Evolutionary conservation across 148 eudicot genomes (phyloP), one percentile per base, ranked within the genome.

Genomic region (Drosera capensis): DNA sequence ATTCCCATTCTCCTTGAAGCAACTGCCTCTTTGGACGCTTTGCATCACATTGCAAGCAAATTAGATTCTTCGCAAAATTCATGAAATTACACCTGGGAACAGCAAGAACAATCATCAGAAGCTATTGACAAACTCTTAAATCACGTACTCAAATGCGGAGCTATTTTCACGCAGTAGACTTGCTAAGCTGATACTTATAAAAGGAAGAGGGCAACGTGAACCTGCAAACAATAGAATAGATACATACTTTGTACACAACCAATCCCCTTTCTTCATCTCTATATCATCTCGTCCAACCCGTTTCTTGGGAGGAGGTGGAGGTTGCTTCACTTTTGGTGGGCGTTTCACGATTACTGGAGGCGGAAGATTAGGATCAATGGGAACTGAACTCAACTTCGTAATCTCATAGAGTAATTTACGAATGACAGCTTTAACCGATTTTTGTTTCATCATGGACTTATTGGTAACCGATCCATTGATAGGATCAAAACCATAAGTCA

Each of bases 1-100:
- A 90, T 65, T 90, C 97, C 97, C 97, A 90, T 75, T 90, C 97
- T 64, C 97, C 97, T 17, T 94, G 97, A 75, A 80, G 97, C 68
- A 90, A 68, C 71, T 90, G 79, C 57, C 95, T 71, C 71, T 90
- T 78, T 31, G 97, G 97, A 52, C 95, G 97, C 40, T 71, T 84
- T 40, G 82, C 92, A 80, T 90, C 97, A 71, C 97, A 90, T 58
- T 90, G 95, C 54, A 84, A 64, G 67, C 97, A 90, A n/a, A 80
- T 71, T 0, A 64, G 40, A 62, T 90, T 90, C 77, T 83, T 90
- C 2, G 97, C 97, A 60, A 90, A 90, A 56, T 90, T 90, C 95
- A 90, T 72, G 78, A 90, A 84, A 58, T 84, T 79, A 46, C 97
- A 90, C 83, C 97, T 90, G 94, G 59, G 37, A 55, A 15, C 43